A percentile compares a stretch with the other conserved stretches of the same genome.
These are phyloP conservation scores for Verticillium longisporum DNA, from an alignment of 2,329 filamentous ascomycete species.

Conservation along the genomic window DNA sequence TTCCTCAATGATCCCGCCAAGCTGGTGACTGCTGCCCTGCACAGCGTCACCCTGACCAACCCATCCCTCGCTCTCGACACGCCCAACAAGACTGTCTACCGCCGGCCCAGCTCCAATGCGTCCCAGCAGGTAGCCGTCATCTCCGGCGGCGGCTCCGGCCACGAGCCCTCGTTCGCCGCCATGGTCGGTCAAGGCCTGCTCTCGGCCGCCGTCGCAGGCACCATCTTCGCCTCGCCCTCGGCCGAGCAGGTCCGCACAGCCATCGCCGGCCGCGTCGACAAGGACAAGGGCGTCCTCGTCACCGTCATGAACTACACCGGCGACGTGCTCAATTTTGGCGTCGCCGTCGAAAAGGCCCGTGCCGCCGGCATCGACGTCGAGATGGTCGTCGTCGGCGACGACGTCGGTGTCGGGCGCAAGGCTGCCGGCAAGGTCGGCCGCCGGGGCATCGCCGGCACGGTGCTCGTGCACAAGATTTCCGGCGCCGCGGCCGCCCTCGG, in stretches of 20 bases:
- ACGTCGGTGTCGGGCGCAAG: slow-evolving; percentile 77
- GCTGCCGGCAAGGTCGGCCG: slow-evolving; percentile 88
- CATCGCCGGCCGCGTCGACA: slow-evolving; percentile 67
- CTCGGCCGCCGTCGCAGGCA: slow-evolving; percentile 75
- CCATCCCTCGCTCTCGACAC: slow-evolving; percentile 73
- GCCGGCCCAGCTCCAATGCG: slow-evolving; percentile 43
- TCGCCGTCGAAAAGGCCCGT: slow-evolving; percentile 60
- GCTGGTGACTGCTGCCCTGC: slow-evolving; percentile 71
- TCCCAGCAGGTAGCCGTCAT: slow-evolving; percentile 70
- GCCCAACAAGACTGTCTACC: slow-evolving; percentile 79
- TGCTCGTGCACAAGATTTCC: slow-evolving; percentile 84
- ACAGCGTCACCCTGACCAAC: slow-evolving; percentile 74
- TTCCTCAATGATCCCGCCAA: slow-evolving; percentile 80
- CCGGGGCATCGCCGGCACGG: slow-evolving; percentile 84
- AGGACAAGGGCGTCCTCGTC: slow-evolving; percentile 56
- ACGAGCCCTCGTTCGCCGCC: slow-evolving; percentile 81
- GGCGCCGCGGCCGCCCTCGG: slow-evolving; percentile 76
- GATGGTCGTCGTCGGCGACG: slow-evolving; percentile 74
- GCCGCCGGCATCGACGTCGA: slow-evolving; percentile 54
- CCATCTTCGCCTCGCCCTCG: slow-evolving; percentile 76
- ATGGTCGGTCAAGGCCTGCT: slow-evolving; percentile 81
- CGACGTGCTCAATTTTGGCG: slow-evolving; percentile 37
- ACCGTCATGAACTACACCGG: slow-evolving; percentile 21
- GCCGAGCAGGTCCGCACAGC: slow-evolving; percentile 76
- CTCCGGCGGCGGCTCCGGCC: slow-evolving; percentile 82